A percentile compares a stretch with the other conserved stretches of the same genome.
Evolutionary conservation across 768 basidiomycete species (phyloP).

Genomic region (Ramaria sp.): DNA sequence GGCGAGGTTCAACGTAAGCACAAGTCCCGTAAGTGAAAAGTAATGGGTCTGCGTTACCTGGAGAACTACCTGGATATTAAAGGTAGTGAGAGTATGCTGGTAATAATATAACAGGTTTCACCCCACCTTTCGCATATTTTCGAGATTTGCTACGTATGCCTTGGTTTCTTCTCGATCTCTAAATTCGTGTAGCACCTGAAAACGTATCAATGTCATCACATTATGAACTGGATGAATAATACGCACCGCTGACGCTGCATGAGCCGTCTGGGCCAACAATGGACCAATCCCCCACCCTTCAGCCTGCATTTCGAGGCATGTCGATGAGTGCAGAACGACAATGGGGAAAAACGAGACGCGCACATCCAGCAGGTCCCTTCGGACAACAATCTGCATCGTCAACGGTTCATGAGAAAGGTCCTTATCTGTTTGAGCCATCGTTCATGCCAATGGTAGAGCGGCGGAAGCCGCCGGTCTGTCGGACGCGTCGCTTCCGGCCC

Average conservation of each 20-base stretch:
- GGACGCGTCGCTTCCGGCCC: too few species aligned
- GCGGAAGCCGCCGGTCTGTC: not conserved
- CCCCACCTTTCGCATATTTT: conserved; percentile 31
- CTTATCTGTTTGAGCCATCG: not conserved
- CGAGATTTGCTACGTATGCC: conserved; percentile 26
- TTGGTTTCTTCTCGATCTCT: conserved; percentile 27
- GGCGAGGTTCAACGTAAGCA: not conserved
- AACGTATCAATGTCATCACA: not conserved
- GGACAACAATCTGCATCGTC: conserved; percentile 34
- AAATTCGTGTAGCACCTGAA: conserved; percentile 30
- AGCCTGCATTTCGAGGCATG: conserved; percentile 16
- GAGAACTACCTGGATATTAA: conserved; percentile 24
- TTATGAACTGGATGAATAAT: not conserved
- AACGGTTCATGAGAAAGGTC: conserved; percentile 20
- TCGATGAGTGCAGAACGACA: not conserved
- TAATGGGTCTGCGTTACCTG: conserved; percentile 20
- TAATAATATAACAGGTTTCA: not conserved
- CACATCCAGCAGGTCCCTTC: conserved; percentile 31
- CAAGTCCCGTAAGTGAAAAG: not conserved
- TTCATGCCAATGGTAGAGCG: not conserved
- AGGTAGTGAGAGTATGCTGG: not conserved
- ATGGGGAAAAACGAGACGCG: conserved; percentile 11
- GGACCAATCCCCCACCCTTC: conserved; percentile 35
- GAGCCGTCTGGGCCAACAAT: conserved; percentile 33
- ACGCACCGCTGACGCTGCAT: conserved; percentile 31